Evolutionary conservation across 768 basidiomycete species (phyloP).

Genomic region (Polyporus arcularius): DNA sequence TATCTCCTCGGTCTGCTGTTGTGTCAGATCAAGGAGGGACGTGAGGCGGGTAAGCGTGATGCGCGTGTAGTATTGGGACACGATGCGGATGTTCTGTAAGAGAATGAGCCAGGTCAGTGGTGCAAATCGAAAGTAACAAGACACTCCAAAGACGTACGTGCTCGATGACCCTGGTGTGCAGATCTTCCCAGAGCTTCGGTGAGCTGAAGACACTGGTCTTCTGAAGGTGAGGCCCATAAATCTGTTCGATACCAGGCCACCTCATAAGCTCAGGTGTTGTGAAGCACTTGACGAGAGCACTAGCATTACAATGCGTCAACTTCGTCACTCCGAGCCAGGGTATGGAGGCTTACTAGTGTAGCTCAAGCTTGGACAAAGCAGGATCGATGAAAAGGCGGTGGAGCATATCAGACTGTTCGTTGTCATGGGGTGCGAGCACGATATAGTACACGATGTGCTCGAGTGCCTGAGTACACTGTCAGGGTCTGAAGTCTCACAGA

Average conservation of each 20-base stretch:
- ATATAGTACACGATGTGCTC: constrained; percentile 96
- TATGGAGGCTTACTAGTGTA: constrained; percentile 67
- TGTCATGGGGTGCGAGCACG: constrained; percentile 90
- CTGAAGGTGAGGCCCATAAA: constrained; percentile 84
- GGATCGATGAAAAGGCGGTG: constrained; percentile 83
- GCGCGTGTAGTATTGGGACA: constrained; percentile 92
- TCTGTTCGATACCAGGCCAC: constrained; percentile 90
- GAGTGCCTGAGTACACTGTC: constrained; percentile 59
- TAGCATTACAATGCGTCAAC: constrained; percentile 33
- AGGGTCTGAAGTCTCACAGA: constrained; percentile 1
- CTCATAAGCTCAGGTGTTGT: constrained; percentile 91
- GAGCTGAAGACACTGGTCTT: constrained; percentile 79
- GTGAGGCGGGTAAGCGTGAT: constrained; percentile 85
- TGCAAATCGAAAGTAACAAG: background rate
- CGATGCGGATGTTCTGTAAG: constrained; percentile 88
- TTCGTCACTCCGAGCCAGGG: constrained; percentile 23
- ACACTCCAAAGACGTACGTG: constrained; percentile 61
- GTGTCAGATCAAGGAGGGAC: constrained; percentile 81
- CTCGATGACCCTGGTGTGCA: constrained; percentile 94
- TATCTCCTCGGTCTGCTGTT: constrained; percentile 82
- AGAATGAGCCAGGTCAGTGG: background rate
- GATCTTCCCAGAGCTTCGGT: constrained; percentile 88
- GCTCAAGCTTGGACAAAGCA: constrained; percentile 74
- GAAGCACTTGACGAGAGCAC: constrained; percentile 93
- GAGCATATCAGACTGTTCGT: constrained; percentile 97